Evolutionary conservation across 2,329 filamentous ascomycete genomes (phyloP).

Genomic region (Aureobasidium sp.): DNA sequence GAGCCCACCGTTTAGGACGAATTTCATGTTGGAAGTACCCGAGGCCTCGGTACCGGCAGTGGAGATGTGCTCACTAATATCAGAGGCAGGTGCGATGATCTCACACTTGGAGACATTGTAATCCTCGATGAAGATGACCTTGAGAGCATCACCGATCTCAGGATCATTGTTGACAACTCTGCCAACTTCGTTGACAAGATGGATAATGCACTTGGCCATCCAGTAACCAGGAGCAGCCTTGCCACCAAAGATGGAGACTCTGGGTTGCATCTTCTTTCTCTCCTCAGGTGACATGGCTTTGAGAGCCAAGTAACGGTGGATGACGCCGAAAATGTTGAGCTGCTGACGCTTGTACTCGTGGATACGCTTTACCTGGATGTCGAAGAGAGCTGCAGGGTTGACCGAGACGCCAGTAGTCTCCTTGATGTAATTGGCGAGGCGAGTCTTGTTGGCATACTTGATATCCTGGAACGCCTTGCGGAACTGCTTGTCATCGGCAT

Average conservation of each 20-base stretch:
- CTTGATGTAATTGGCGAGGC: conserved; percentile 86
- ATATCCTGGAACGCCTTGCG: conserved; percentile 93
- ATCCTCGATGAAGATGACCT: conserved; percentile 95
- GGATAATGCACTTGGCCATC: conserved; percentile 99
- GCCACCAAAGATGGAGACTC: conserved; percentile 93
- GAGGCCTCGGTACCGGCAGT: conserved; percentile 86
- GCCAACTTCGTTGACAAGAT: conserved; percentile 88
- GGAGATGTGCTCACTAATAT: conserved; percentile 97
- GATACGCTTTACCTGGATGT: conserved; percentile 97
- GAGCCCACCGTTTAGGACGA: conserved; percentile 91
- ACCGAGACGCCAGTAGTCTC: conserved; percentile 69
- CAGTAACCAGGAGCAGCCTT: conserved; percentile 98
- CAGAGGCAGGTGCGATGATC: conserved; percentile 87
- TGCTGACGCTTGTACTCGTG: conserved; percentile 85
- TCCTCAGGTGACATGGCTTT: conserved; percentile 79
- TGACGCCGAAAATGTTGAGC: conserved; percentile 96
- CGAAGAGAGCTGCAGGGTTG: conserved; percentile 82
- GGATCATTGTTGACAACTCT: conserved; percentile 84
- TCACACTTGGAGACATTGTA: conserved; percentile 99
- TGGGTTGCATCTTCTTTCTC: conserved; percentile 74
- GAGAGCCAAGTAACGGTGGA: conserved; percentile 83
- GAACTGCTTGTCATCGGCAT: conserved; percentile 78
- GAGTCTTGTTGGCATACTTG: conserved; percentile 92
- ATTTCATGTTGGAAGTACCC: conserved; percentile 99
- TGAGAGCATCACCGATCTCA: conserved; percentile 87